Evolutionary conservation across 192 early-diverging fungal species (phyloP).

Genomic region (Linderina pennispora): DNA sequence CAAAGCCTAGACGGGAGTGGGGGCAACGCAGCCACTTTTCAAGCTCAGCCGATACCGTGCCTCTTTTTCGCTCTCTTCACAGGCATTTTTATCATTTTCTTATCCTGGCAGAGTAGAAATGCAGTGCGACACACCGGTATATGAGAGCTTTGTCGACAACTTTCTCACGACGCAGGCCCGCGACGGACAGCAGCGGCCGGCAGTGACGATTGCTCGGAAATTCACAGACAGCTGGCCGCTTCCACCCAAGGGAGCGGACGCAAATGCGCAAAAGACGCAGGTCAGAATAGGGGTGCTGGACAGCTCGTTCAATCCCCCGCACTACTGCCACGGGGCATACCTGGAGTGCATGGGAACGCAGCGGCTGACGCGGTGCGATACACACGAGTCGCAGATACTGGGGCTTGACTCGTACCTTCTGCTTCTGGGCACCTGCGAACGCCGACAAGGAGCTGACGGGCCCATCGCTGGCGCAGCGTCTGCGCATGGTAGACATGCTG

Average conservation of each 20-base stretch:
- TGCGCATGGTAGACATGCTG: constrained; percentile 67
- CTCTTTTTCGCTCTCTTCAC: too few relatives aligned
- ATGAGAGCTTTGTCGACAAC: constrained; percentile 27
- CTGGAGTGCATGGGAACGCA: constrained; percentile 29
- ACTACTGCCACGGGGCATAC: constrained; percentile 47
- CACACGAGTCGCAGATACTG: constrained; percentile 15
- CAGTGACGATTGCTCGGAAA: constrained; percentile 20
- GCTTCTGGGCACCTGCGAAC: constrained; percentile 58
- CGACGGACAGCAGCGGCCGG: background rate
- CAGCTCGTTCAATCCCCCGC: constrained; percentile 71
- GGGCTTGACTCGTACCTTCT: constrained; percentile 57
- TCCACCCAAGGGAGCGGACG: background rate
- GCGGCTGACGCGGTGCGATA: constrained; percentile 9
- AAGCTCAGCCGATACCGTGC: too few relatives aligned
- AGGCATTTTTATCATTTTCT: too few relatives aligned
- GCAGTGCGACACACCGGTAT: constrained; percentile 31
- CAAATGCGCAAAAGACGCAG: constrained; percentile 5
- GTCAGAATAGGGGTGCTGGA: constrained; percentile 63
- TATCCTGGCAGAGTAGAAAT: too few relatives aligned
- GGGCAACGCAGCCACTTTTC: too few relatives aligned
- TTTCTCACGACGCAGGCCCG: constrained; percentile 7
- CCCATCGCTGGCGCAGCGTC: constrained; percentile 52
- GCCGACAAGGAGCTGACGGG: constrained; percentile 61
- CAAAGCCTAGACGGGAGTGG: too few relatives aligned
- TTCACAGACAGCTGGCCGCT: constrained; percentile 28